These are phyloP conservation scores for Chaetomium sp. DNA, from an alignment of 2,329 filamentous ascomycete species.

Conservation along the genomic window DNA sequence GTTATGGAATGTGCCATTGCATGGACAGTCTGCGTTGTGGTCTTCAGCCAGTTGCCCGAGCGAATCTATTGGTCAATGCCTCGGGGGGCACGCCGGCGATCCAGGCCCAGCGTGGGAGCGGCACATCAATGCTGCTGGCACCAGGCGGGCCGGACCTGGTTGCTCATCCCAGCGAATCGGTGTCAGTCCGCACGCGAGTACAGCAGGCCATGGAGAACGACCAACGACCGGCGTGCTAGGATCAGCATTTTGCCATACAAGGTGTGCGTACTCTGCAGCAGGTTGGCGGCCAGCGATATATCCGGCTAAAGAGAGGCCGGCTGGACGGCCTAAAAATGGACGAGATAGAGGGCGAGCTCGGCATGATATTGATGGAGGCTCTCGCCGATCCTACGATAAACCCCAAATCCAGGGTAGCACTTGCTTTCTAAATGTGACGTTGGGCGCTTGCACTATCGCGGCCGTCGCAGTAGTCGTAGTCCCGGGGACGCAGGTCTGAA, in stretches of 20 bases:
- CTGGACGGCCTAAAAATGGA: constrained; percentile 33
- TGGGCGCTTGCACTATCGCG: constrained; percentile 13
- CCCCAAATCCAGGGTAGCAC: constrained; percentile 18
- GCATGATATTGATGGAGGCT: constrained; percentile 16
- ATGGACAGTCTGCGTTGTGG: constrained; percentile 9
- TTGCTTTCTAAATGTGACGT: constrained; percentile 10
- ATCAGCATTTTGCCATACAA: constrained; percentile 38
- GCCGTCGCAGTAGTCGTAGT: constrained; percentile 5
- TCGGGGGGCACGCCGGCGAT: constrained; percentile 11
- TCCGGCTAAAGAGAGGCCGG: constrained; percentile 33
- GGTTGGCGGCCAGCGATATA: constrained; percentile 27
- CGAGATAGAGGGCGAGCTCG: constrained; percentile 1
- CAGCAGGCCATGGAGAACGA: constrained; percentile 12
- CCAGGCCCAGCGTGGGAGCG: constrained; percentile 18
- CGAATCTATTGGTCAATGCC: constrained; percentile 33
- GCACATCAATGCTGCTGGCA: constrained; percentile 6
- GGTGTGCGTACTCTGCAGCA: constrained; percentile 23
- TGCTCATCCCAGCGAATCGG: constrained; percentile 28
- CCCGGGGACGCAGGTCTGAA: constrained; percentile 12
- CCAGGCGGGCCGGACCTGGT: constrained; percentile 20
- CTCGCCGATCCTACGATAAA: constrained; percentile 19
- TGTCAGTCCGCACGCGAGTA: constrained; percentile 8
- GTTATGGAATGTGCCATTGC: constrained; percentile 7
- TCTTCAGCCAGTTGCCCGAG: constrained; percentile 7
- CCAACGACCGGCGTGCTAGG: constrained; percentile 25